A percentile compares a stretch with the other conserved stretches of the same genome.
phyloP scores from a whole-genome alignment of 306 rosid species.

The Corylus avellana region DNA sequence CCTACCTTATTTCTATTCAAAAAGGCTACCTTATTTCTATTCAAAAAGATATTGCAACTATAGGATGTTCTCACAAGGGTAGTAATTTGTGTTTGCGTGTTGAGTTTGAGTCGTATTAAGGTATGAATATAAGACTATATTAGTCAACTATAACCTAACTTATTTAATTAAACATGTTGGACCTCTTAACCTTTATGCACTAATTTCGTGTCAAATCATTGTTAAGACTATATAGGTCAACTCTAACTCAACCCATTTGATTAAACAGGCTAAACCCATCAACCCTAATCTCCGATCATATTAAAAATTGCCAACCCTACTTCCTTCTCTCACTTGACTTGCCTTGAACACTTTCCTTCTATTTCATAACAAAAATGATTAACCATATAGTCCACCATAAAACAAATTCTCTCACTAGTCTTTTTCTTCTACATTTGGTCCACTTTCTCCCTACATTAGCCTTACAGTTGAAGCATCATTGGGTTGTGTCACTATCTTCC shows the following conservation, averaged over 20 bases:
- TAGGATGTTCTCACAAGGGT: not conserved
- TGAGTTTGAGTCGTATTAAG: too few species aligned
- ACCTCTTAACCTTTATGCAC: too few species aligned
- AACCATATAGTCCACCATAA: not conserved
- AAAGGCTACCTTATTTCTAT: slow-evolving; percentile 2
- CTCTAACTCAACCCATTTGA: too few species aligned
- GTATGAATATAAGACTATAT: too few species aligned
- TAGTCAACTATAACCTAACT: too few species aligned
- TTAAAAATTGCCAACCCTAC: too few species aligned
- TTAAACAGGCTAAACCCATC: too few species aligned
- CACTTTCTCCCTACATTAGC: not conserved
- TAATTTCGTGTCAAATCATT: too few species aligned
- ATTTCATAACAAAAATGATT: not conserved
- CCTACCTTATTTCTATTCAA: slow-evolving; percentile 3
- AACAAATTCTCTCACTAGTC: not conserved
- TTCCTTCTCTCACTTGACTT: not conserved
- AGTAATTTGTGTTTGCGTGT: too few species aligned
- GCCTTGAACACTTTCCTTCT: not conserved
- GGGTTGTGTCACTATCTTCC: not conserved
- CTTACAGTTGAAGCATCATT: not conserved
- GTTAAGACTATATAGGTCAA: too few species aligned
- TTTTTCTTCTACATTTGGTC: not conserved
- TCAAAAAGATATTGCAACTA: not conserved
- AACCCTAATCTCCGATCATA: too few species aligned
- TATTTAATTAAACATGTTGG: too few species aligned